Conservation (phyloP, 2,329 filamentous ascomycete genomes). For the Claviceps pusilla region DNA sequence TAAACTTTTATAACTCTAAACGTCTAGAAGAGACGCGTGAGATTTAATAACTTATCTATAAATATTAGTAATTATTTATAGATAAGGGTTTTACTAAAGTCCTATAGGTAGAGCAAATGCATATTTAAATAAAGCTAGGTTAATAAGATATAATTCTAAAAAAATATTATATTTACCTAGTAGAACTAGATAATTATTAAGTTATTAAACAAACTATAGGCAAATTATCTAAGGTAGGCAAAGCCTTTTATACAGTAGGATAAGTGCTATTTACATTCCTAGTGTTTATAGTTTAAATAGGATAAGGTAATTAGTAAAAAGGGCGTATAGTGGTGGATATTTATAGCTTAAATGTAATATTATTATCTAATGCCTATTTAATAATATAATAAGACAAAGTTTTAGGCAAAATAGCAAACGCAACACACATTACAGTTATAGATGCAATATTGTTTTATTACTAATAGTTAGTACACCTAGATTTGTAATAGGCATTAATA, state of each 20-base stretch:
- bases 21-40: background rate
- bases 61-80: background rate
- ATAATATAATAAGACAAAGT: background rate
- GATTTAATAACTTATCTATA: background rate
- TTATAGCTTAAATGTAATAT: background rate
- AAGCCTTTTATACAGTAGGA: background rate
- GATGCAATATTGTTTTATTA: background rate
- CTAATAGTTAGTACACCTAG: background rate
- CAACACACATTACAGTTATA: background rate
- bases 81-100: background rate
- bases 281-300: background rate
- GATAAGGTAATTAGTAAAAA: background rate
- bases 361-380: background rate
- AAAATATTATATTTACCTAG: background rate
- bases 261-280: background rate
- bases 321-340: background rate
- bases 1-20: background rate
- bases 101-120: background rate
- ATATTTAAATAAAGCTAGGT: background rate
- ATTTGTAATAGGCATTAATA: background rate
- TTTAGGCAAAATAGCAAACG: background rate
- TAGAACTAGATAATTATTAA: background rate
- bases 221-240: background rate
- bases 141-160: background rate
- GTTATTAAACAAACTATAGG: background rate